Conservation (phyloP, 1,139 yeast species). For the Kodamaea plutei region DNA sequence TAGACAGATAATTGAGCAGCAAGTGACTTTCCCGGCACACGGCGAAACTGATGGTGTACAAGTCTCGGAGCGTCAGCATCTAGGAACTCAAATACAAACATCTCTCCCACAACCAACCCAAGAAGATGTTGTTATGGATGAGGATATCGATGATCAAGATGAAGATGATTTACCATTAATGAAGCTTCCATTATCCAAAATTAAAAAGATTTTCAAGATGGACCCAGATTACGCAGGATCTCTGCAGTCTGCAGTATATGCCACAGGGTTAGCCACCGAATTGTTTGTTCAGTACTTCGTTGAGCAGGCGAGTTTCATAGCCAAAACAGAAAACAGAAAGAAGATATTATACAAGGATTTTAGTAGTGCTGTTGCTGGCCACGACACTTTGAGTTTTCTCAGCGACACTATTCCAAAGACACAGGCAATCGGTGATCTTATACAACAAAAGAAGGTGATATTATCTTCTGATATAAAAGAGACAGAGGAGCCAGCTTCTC, state of each 20-base stretch:
- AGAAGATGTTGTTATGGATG: conserved; percentile 5
- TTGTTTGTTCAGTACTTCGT: conserved; percentile 74
- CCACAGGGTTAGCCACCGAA: conserved; percentile 86
- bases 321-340: conserved; percentile 67
- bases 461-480: conserved; percentile 7
- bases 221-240: conserved; percentile 81
- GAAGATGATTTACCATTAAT: conserved; percentile 7
- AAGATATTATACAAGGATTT: conserved; percentile 72
- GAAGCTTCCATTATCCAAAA: conserved; percentile 68
- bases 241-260: conserved; percentile 74
- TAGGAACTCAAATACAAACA: too few relatives aligned
- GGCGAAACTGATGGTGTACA: too few relatives aligned
- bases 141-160: conserved; percentile 15
- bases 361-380: conserved; percentile 63
- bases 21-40: too few relatives aligned
- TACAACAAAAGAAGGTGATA: conserved; percentile 15
- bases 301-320: conserved; percentile 71
- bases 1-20: too few relatives aligned
- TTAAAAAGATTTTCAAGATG: conserved; percentile 76
- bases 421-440: conserved; percentile 49
- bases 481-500: conserved; percentile 9
- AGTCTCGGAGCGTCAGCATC: too few relatives aligned
- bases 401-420: conserved; percentile 67
- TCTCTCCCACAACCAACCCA: background rate
- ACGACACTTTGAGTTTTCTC: conserved; percentile 67